A percentile compares a stretch with the other conserved stretches of the same genome.
Evolutionary conservation across 176 grass and related monocot genomes (phyloP).

Genomic region (Triticum timopheevii): DNA sequence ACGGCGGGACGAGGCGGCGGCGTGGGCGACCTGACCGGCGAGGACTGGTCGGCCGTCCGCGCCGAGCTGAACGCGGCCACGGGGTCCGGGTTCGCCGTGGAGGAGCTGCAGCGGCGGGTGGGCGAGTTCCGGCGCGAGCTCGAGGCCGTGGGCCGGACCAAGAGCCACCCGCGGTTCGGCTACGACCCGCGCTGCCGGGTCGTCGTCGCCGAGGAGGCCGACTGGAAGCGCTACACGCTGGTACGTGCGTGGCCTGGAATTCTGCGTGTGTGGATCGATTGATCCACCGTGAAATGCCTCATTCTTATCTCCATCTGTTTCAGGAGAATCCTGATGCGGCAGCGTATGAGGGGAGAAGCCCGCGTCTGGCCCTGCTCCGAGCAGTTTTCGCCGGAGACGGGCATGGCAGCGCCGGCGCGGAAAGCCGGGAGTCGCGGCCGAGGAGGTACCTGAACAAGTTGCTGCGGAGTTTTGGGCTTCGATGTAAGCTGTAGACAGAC

Average conservation of each 20-base stretch:
- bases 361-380: slow-evolving; percentile 3
- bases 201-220: slow-evolving; percentile 35
- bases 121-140: slow-evolving; percentile 33
- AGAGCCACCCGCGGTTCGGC: slow-evolving; percentile 24
- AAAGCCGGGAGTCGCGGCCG: neutral
- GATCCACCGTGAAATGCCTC: neutral
- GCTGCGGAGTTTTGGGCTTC: slow-evolving; percentile 37
- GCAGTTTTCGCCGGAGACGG: slow-evolving; percentile 16
- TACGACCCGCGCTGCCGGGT: slow-evolving; percentile 32
- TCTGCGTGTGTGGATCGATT: neutral
- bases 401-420: neutral
- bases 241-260: neutral
- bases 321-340: slow-evolving; percentile 39
- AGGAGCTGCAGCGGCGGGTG: slow-evolving; percentile 37
- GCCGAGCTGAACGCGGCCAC: slow-evolving; percentile 36
- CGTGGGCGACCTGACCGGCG: slow-evolving; percentile 25
- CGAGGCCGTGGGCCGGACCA: slow-evolving; percentile 26
- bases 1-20: neutral
- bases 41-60: slow-evolving; percentile 33
- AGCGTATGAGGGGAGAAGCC: slow-evolving; percentile 16
- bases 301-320: neutral
- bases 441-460: slow-evolving; percentile 32
- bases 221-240: slow-evolving; percentile 29
- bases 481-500: neutral
- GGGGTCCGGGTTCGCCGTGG: slow-evolving; percentile 26